Evolutionary conservation across 2,329 filamentous ascomycete species (phyloP).

Genomic region (Pezicula radicicola): DNA sequence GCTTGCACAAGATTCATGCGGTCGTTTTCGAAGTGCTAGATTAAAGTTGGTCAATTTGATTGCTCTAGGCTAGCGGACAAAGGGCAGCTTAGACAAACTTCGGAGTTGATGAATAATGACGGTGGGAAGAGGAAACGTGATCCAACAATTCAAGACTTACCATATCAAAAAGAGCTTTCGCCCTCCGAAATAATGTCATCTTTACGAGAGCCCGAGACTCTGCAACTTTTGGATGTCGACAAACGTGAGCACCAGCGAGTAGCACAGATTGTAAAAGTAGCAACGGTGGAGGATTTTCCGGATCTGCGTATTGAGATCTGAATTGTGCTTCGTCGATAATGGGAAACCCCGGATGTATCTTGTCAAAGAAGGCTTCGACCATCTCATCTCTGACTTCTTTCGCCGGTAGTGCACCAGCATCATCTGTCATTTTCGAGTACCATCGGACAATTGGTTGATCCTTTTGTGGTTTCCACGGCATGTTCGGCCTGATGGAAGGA

Average conservation of each 20-base stretch:
- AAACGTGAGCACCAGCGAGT: conserved; percentile 24
- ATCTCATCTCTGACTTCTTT: conserved; percentile 22
- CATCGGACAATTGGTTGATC: conserved; percentile 7
- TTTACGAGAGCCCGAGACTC: conserved; percentile 18
- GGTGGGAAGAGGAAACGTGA: too few relatives aligned
- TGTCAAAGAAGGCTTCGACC: conserved; percentile 18
- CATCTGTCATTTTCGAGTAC: conserved; percentile 7
- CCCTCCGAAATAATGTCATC: conserved; percentile 22
- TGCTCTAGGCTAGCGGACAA: too few relatives aligned
- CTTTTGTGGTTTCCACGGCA: conserved; percentile 15
- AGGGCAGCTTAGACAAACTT: too few relatives aligned
- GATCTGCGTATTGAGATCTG: conserved; percentile 6
- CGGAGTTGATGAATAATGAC: too few relatives aligned
- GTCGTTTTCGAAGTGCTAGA: conserved; percentile 24
- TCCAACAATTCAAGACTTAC: too few relatives aligned
- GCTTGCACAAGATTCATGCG: conserved; percentile 23
- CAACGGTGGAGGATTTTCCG: conserved; percentile 20
- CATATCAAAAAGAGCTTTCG: conserved; percentile 22
- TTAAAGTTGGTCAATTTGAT: too few relatives aligned
- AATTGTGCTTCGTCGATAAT: conserved; percentile 21
- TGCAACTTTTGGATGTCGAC: conserved; percentile 19
- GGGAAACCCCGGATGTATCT: conserved; percentile 21
- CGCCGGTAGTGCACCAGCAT: conserved; percentile 12
- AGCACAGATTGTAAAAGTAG: conserved; percentile 27
- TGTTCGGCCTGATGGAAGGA: conserved; percentile 13